Evolutionary conservation across 352 stramenopile genomes (phyloP).

Genomic region (Phytophthora citricola): DNA sequence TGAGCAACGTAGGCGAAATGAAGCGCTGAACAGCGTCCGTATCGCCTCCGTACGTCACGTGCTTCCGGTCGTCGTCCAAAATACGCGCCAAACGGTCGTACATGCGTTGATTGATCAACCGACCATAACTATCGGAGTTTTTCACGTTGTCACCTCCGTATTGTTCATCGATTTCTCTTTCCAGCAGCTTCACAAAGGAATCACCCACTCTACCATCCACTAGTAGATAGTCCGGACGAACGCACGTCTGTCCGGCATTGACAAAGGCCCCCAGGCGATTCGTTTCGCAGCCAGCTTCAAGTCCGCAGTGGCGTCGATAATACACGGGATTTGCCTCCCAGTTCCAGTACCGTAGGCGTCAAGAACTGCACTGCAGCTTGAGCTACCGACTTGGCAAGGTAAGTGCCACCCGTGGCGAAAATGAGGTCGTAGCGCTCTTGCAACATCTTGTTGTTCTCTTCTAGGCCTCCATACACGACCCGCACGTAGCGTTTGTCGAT

Average conservation of each 20-base stretch:
- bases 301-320: slow-evolving; percentile 78
- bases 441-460: slow-evolving; percentile 84
- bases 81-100: slow-evolving; percentile 58
- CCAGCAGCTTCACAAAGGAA: slow-evolving; percentile 49
- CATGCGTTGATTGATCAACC: slow-evolving; percentile 48
- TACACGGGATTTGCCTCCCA: slow-evolving; percentile 94
- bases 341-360: slow-evolving; percentile 94
- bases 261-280: slow-evolving; percentile 87
- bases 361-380: slow-evolving; percentile 89
- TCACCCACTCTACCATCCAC: slow-evolving; percentile 82
- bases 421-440: slow-evolving; percentile 86
- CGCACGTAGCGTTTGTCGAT: slow-evolving; percentile 81
- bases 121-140: slow-evolving; percentile 51
- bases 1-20: slow-evolving; percentile 90
- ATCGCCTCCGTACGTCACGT: slow-evolving; percentile 63
- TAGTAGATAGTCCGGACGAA: slow-evolving; percentile 94
- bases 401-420: slow-evolving; percentile 76
- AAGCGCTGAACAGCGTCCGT: slow-evolving; percentile 77
- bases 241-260: slow-evolving; percentile 95
- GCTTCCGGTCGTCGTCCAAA: slow-evolving; percentile 49
- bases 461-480: slow-evolving; percentile 84
- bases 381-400: slow-evolving; percentile 92
- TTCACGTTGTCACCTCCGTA: slow-evolving; percentile 45
- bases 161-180: slow-evolving; percentile 32
- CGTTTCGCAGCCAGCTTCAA: slow-evolving; percentile 68